Conservation (phyloP, 805 yeast species). For the Ogataea minuta region DNA sequence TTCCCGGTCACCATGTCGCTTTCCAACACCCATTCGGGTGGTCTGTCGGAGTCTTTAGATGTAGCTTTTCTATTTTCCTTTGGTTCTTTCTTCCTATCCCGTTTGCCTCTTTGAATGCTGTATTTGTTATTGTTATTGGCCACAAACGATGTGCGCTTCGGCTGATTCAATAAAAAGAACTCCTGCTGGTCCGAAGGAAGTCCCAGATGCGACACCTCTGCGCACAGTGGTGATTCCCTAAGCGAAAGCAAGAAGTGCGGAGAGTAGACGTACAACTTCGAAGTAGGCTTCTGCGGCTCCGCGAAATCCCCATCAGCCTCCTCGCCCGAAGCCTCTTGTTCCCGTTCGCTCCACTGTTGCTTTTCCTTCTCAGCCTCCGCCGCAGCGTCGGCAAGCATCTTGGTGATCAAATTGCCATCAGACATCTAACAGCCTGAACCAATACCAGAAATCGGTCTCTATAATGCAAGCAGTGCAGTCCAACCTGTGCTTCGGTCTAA, state of each 20-base stretch:
- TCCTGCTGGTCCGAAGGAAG: conserved; percentile 40
- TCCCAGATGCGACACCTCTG: conserved; percentile 31
- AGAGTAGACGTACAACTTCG: conserved; percentile 22
- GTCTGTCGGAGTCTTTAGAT: conserved; percentile 29
- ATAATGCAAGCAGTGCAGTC: conserved; percentile 6
- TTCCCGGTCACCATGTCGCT: conserved; percentile 43
- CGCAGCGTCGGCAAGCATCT: conserved; percentile 34
- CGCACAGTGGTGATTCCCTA: conserved; percentile 37
- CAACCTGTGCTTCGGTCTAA: not conserved
- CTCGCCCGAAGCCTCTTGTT: conserved; percentile 1
- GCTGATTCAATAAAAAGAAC: conserved; percentile 13
- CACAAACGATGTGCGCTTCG: conserved; percentile 38
- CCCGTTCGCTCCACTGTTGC: conserved; percentile 11
- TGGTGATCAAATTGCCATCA: conserved; percentile 29
- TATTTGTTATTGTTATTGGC: conserved; percentile 11
- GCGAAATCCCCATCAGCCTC: not conserved
- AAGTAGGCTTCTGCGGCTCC: not conserved
- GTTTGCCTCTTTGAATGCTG: conserved; percentile 12
- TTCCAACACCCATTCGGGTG: conserved; percentile 39
- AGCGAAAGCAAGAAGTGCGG: conserved; percentile 35
- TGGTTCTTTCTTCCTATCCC: conserved; percentile 20
- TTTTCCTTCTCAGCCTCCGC: conserved; percentile 31
- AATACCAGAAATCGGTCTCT: conserved; percentile 4
- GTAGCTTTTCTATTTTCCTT: conserved; percentile 16
- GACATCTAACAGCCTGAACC: conserved; percentile 10